These are phyloP conservation scores for Ascobolus immersus DNA, from an alignment of 495 filamentous ascomycete species.

Conservation along the genomic window DNA sequence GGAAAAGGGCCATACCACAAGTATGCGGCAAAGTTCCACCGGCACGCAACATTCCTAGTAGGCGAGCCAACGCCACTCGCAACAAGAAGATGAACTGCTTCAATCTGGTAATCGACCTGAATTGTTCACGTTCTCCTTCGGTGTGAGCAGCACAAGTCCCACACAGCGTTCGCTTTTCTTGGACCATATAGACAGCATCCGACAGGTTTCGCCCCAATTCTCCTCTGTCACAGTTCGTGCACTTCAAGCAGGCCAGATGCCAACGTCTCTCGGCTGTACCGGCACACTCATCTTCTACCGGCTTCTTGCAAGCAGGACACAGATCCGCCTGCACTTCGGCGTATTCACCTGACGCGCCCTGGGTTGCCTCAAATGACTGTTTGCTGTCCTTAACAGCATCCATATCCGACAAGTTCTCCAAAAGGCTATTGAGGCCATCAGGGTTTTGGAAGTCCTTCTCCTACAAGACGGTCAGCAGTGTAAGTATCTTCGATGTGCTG, in stretches of 20 bases:
- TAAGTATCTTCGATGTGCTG: conserved; percentile 7
- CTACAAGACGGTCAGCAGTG: conserved; percentile 8
- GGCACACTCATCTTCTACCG: conserved; percentile 83
- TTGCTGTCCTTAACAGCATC: conserved; percentile 47
- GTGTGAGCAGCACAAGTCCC: conserved; percentile 32
- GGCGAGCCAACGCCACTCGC: conserved; percentile 66
- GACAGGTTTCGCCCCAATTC: conserved; percentile 38
- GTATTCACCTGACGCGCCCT: conserved; percentile 38
- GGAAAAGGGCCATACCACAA: conserved; percentile 17
- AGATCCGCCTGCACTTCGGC: conserved; percentile 61
- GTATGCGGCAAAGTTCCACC: conserved; percentile 55
- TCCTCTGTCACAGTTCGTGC: conserved; percentile 43
- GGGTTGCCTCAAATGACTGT: conserved; percentile 43
- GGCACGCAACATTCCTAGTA: conserved; percentile 61
- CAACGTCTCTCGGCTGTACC: conserved; percentile 46
- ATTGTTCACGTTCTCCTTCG: conserved; percentile 27
- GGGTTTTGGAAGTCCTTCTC: conserved; percentile 55
- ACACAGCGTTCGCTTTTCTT: conserved; percentile 42
- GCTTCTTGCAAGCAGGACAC: conserved; percentile 52
- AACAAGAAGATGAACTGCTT: conserved; percentile 87
- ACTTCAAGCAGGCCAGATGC: conserved; percentile 58
- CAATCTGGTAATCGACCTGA: conserved; percentile 48
- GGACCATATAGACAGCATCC: conserved; percentile 39
- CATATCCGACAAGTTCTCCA: conserved; percentile 51
- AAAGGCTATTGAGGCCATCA: conserved; percentile 53